These are phyloP conservation scores for Mortierella sp. DNA, from an alignment of 371 early-diverging fungal species.

Conservation along the genomic window DNA sequence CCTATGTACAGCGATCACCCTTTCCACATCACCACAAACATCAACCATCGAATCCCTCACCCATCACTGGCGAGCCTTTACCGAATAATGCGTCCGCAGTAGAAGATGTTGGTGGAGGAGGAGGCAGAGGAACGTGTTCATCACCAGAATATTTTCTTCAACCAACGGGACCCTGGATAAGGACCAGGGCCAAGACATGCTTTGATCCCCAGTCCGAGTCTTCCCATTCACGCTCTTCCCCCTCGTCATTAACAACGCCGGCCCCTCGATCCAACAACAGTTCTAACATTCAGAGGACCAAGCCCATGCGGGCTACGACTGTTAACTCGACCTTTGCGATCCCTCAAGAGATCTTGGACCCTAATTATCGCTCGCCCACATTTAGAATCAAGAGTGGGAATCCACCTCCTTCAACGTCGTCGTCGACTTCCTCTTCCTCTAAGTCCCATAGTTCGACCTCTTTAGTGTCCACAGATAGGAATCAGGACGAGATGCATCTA, in stretches of 20 bases:
- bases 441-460: too few species aligned
- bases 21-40: too few species aligned
- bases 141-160: too few species aligned
- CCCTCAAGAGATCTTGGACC: conserved; percentile 54
- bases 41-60: too few species aligned
- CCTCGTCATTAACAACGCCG: conserved; percentile 9
- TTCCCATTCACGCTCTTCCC: neutral
- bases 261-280: conserved; percentile 5
- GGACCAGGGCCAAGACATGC: conserved; percentile 23
- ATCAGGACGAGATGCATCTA: too few species aligned
- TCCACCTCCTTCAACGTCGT: conserved; percentile 23
- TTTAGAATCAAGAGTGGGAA: conserved; percentile 53
- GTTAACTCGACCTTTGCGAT: conserved; percentile 30
- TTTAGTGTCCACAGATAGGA: too few species aligned
- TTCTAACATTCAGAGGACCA: neutral
- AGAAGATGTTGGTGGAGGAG: too few species aligned
- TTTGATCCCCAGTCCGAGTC: conserved; percentile 11
- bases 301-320: conserved; percentile 14
- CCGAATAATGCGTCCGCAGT: too few species aligned
- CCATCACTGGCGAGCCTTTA: too few species aligned
- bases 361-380: conserved; percentile 43
- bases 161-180: neutral
- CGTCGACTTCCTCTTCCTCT: too few species aligned
- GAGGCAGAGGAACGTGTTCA: too few species aligned
- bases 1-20: too few species aligned